phyloP scores from a whole-genome alignment of 305 asterid genomes.

The Plantago rigida region DNA sequence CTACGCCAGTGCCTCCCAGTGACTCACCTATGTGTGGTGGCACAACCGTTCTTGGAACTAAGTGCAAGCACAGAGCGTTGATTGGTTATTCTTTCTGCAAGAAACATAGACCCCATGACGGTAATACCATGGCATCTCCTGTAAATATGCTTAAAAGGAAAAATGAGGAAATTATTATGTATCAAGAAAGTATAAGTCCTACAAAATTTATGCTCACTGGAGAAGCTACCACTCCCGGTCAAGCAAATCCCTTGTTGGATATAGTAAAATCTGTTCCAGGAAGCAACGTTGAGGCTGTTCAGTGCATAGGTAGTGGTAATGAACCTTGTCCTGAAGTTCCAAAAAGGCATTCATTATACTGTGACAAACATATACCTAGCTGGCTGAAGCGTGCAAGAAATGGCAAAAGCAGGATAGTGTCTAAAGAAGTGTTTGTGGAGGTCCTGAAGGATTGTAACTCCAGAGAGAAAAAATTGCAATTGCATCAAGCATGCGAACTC shows the following conservation, averaged over 20 bases:
- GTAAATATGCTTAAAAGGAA: conserved; percentile 60
- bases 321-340: conserved; percentile 62
- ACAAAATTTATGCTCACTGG: conserved; percentile 34
- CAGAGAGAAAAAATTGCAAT: conserved; percentile 61
- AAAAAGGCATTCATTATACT: conserved; percentile 68
- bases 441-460: conserved; percentile 60
- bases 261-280: conserved; percentile 34
- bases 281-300: conserved; percentile 37
- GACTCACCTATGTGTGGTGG: conserved; percentile 93
- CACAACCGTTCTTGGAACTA: conserved; percentile 91
- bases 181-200: conserved; percentile 32
- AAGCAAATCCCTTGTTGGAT: conserved; percentile 39
- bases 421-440: conserved; percentile 85
- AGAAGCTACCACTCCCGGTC: conserved; percentile 38
- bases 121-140: conserved; percentile 31
- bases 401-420: conserved; percentile 84
- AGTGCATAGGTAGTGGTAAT: conserved; percentile 64
- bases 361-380: conserved; percentile 88
- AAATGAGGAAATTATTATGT: conserved; percentile 36
- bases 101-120: conserved; percentile 76
- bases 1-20: conserved; percentile 28
- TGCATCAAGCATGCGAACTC: conserved; percentile 92
- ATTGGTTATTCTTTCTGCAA: conserved; percentile 82
- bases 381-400: conserved; percentile 99
- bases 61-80: conserved; percentile 89